Conservation (phyloP, 169 alveolate genomes). For the Perkinsus chesapeaki region DNA sequence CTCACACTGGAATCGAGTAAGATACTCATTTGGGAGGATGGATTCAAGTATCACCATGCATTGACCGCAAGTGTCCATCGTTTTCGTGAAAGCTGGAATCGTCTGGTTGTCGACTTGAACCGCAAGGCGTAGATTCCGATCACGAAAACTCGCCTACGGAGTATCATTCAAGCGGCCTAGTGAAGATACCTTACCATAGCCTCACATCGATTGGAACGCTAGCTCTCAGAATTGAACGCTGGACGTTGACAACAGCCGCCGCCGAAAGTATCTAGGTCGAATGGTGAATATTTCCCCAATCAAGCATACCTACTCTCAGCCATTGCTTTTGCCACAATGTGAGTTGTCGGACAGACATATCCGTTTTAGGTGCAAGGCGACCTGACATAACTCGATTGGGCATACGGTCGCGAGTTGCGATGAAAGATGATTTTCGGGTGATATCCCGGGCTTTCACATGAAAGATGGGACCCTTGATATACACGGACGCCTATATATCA, state of each 20-base stretch:
- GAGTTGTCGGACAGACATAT: not conserved
- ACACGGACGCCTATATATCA: too few relatives aligned
- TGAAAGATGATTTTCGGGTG: too few relatives aligned
- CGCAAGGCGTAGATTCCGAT: not conserved
- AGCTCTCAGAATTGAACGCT: not conserved
- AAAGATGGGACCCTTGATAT: too few relatives aligned
- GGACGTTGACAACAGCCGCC: not conserved
- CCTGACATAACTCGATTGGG: too few relatives aligned
- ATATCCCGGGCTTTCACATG: too few relatives aligned
- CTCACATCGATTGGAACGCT: not conserved
- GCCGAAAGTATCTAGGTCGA: not conserved
- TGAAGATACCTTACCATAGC: not conserved
- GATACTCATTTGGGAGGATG: not conserved
- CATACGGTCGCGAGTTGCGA: too few relatives aligned
- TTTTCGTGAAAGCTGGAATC: not conserved
- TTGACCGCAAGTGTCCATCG: not conserved
- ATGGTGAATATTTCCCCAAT: not conserved
- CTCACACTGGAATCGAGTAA: not conserved
- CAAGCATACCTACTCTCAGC: not conserved
- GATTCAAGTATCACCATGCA: not conserved
- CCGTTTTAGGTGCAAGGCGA: not conserved
- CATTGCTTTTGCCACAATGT: not conserved
- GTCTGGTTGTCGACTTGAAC: not conserved
- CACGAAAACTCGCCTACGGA: not conserved
- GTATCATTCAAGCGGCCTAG: not conserved